These are phyloP conservation scores for Gleditsia sinensis DNA, from an alignment of 306 rosid genomes.

Conservation along the genomic window DNA sequence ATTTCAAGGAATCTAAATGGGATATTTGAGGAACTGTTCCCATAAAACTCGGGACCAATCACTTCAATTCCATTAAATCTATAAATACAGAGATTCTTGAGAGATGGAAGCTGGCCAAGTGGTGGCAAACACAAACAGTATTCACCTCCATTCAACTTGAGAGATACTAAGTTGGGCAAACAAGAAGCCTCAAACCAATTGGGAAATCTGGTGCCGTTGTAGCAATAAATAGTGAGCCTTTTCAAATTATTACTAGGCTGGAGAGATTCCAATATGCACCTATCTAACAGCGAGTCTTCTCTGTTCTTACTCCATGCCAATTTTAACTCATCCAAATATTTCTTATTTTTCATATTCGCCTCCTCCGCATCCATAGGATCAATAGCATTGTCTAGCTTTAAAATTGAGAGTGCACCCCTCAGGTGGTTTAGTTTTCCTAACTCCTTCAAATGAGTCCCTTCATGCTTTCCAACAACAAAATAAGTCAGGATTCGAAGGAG, in stretches of 20 bases:
- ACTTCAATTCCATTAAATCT: not conserved
- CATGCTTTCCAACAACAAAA: not conserved
- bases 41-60: constrained; percentile 13
- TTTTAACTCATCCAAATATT: not conserved
- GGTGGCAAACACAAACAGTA: not conserved
- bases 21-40: not conserved
- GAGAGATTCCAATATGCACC: not conserved
- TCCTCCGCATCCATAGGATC: not conserved
- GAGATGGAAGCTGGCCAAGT: constrained; percentile 7
- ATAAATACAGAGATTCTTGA: not conserved
- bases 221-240: not conserved
- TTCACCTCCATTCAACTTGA: not conserved
- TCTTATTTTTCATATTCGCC: constrained; percentile 18
- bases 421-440: not conserved
- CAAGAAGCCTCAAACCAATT: not conserved
- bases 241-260: not conserved
- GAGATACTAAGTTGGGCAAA: not conserved
- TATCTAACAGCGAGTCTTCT: not conserved
- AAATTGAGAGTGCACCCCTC: constrained; percentile 5
- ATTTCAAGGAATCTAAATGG: not conserved
- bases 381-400: not conserved
- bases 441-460: not conserved
- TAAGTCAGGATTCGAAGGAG: not conserved
- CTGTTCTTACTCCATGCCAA: not conserved
- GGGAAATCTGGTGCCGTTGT: constrained; percentile 7